A percentile compares a stretch with the other conserved stretches of the same genome.
These are phyloP conservation scores for Sorghum bicolor DNA, from an alignment of 176 grass and related monocot species.

Conservation along the genomic window Sorghum_bicolor_NCBIv3 NC_012879.2:961501-962000, in stretches of 20 bases:
- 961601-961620: too few species aligned
- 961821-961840: slow-evolving; percentile 58
- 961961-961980: slow-evolving; percentile 73
- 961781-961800: not conserved
- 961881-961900: slow-evolving; percentile 74
- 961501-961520: not conserved
- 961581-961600: not conserved
- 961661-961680: not conserved
- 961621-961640: not conserved
- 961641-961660: not conserved
- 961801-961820: slow-evolving; percentile 81
- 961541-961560: not conserved
- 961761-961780: not conserved
- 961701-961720: not conserved
- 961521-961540: not conserved
- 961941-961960: slow-evolving; percentile 91
- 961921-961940: slow-evolving; percentile 77
- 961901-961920: slow-evolving; percentile 77
- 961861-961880: slow-evolving; percentile 49
- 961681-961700: not conserved
- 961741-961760: not conserved
- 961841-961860: slow-evolving; percentile 38
- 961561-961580: not conserved
- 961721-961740: not conserved
- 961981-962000: slow-evolving; percentile 66